Evolutionary conservation across 139 green algal genomes (phyloP).

Genomic region (Monoraphidium neglectum): DNA sequence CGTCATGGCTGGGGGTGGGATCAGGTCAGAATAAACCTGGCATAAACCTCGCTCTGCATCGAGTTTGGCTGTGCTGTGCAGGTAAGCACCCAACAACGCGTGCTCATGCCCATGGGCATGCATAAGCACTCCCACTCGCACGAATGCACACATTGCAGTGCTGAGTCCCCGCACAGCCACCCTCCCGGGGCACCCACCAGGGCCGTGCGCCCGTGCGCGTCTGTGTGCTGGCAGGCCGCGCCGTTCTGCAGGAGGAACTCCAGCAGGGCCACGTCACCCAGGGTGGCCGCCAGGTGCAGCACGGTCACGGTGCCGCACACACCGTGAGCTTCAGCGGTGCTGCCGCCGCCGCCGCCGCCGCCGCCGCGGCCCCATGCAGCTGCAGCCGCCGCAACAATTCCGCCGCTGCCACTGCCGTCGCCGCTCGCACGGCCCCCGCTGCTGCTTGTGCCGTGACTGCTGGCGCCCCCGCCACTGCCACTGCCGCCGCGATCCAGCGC

Average conservation of each 20-base stretch:
- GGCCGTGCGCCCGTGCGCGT: constrained; percentile 39
- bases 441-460: not conserved
- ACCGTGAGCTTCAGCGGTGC: not conserved
- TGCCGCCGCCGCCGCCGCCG: too few relatives aligned
- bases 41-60: too few relatives aligned
- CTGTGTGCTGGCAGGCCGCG: constrained; percentile 33
- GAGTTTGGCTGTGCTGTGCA: too few relatives aligned
- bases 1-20: too few relatives aligned
- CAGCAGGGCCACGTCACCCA: constrained; percentile 29
- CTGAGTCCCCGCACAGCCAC: too few relatives aligned
- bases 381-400: not conserved
- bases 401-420: not conserved
- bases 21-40: too few relatives aligned
- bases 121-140: too few relatives aligned
- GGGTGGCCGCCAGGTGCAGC: constrained; percentile 31
- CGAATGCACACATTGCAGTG: too few relatives aligned
- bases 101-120: too few relatives aligned
- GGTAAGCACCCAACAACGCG: too few relatives aligned
- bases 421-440: not conserved
- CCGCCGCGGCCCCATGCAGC: not conserved
- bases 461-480: not conserved
- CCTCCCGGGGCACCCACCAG: too few relatives aligned
- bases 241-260: constrained; percentile 62
- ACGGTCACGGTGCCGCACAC: constrained; percentile 13
- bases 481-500: not conserved